A percentile compares a stretch with the other conserved stretches of the same genome.
Evolutionary conservation across 2,329 filamentous ascomycete genomes (phyloP).

Genomic region (Phialophora verrucosa): DNA sequence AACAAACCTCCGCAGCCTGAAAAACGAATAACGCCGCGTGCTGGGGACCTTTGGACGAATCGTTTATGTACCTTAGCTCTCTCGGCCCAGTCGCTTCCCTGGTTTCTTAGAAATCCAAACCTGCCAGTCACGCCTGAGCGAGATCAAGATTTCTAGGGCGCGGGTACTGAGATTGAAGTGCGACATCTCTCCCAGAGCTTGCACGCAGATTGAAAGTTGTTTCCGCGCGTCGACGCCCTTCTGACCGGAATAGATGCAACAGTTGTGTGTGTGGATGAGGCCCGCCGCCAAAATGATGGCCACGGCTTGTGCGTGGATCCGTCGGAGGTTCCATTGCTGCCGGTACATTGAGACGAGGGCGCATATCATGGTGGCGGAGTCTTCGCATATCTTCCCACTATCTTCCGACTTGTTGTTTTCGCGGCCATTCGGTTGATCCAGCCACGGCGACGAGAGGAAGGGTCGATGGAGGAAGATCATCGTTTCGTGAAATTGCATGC

Average conservation of each 20-base stretch:
- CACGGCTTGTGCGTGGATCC: constrained; percentile 20
- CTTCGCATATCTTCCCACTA: constrained; percentile 10
- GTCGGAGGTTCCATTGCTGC: constrained; percentile 2
- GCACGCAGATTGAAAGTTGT: constrained; percentile 43
- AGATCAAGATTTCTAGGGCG: constrained; percentile 30
- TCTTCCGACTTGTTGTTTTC: not conserved
- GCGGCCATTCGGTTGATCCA: not conserved
- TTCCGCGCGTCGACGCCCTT: constrained; percentile 47
- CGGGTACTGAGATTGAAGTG: constrained; percentile 32
- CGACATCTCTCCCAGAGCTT: constrained; percentile 32
- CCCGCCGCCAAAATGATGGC: constrained; percentile 11
- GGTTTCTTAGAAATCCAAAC: too few relatives aligned
- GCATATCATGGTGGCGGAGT: constrained; percentile 16
- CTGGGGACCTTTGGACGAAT: too few relatives aligned
- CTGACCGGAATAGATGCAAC: constrained; percentile 31
- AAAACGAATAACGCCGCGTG: too few relatives aligned
- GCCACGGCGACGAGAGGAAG: not conserved
- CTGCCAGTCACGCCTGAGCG: constrained; percentile 16
- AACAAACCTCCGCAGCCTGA: too few relatives aligned
- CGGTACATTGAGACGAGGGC: constrained; percentile 9
- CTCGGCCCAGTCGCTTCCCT: too few relatives aligned
- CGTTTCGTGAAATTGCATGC: constrained; percentile 11
- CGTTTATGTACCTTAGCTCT: too few relatives aligned
- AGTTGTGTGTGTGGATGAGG: constrained; percentile 16
- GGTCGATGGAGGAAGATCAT: constrained; percentile 15